These are phyloP conservation scores for Strigomonas culicis DNA, from an alignment of 208 protist genomes.

Conservation along the genomic window DNA sequence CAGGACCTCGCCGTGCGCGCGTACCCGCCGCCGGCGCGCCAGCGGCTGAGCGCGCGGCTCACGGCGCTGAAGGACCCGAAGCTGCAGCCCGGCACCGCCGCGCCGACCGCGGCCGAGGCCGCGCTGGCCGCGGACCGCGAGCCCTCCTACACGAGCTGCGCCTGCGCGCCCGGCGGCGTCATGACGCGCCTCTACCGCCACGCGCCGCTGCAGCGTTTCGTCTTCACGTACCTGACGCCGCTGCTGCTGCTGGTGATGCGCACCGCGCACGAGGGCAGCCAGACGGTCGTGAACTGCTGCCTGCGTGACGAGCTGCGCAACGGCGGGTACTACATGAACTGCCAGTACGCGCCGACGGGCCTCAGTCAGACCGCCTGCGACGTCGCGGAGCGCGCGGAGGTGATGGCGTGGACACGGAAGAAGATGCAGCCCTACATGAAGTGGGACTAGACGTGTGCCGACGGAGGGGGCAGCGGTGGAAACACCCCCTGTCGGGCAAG, in stretches of 20 bases:
- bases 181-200: conserved; percentile 74
- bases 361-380: conserved; percentile 67
- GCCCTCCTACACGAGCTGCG: conserved; percentile 61
- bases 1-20: conserved; percentile 72
- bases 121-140: conserved; percentile 17
- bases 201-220: conserved; percentile 31
- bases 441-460: conserved; percentile 32
- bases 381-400: conserved; percentile 45
- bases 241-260: conserved; percentile 69
- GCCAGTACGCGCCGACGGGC: conserved; percentile 44
- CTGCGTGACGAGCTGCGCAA: conserved; percentile 71
- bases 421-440: conserved; percentile 86
- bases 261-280: conserved; percentile 65
- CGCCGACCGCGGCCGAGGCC: conserved; percentile 13
- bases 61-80: conserved; percentile 19
- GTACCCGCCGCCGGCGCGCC: conserved; percentile 24
- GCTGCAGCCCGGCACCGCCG: conserved; percentile 5
- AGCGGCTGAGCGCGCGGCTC: conserved; percentile 4
- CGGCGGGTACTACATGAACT: conserved; percentile 85
- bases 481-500: no score
- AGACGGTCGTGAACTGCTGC: conserved; percentile 78
- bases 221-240: conserved; percentile 57
- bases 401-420: conserved; percentile 60
- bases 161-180: conserved; percentile 67
- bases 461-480: no score